Evolutionary conservation across 176 grass and related monocot species (phyloP).

Genomic region (Juncus inflexus): DNA sequence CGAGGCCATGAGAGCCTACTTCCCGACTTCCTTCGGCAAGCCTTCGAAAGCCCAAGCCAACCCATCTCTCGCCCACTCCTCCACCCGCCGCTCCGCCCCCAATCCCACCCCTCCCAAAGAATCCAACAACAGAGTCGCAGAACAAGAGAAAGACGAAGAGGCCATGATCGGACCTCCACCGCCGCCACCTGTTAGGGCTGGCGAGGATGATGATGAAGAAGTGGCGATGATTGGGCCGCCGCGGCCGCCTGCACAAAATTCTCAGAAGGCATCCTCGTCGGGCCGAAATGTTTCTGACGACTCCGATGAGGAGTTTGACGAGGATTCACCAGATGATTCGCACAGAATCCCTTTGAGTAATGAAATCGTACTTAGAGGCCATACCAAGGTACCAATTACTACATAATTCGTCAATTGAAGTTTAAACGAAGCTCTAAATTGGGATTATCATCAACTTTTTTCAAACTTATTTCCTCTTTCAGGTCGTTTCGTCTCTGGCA

Average conservation of each 20-base stretch:
- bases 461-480: conserved; percentile 27
- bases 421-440: not conserved
- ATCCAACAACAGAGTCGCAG: conserved; percentile 3
- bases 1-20: conserved; percentile 77
- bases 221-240: conserved; percentile 34
- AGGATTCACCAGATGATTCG: conserved; percentile 36
- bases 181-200: conserved; percentile 21
- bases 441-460: conserved; percentile 15
- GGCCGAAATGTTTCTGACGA: conserved; percentile 25
- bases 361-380: conserved; percentile 80
- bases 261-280: conserved; percentile 11
- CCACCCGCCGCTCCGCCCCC: conserved; percentile 55
- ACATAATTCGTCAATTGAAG: not conserved
- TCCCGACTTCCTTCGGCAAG: conserved; percentile 86
- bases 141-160: conserved; percentile 35
- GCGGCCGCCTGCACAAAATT: not conserved
- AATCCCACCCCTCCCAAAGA: conserved; percentile 40
- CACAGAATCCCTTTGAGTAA: conserved; percentile 78
- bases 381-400: conserved; percentile 56
- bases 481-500: conserved; percentile 94
- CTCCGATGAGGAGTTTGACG: conserved; percentile 36
- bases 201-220: conserved; percentile 20
- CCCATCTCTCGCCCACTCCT: conserved; percentile 47
- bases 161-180: conserved; percentile 66
- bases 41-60: conserved; percentile 33